A percentile compares a stretch with the other conserved stretches of the same genome.
Evolutionary conservation across 2,329 filamentous ascomycete genomes (phyloP).

Genomic region (Verticillium nonalfalfae): DNA sequence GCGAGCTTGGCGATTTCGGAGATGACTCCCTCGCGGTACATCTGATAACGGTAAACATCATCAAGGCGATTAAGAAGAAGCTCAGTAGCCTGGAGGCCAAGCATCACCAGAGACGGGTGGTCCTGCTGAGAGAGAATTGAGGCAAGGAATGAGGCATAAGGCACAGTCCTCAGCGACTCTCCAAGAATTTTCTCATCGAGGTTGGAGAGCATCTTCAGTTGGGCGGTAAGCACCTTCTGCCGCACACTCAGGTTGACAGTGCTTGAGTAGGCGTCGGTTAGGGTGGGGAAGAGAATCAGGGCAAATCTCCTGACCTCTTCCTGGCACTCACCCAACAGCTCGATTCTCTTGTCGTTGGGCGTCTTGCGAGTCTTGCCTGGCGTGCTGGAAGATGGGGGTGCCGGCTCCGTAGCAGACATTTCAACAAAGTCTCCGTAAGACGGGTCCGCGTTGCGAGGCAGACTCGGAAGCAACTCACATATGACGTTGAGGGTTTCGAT

Average conservation of each 20-base stretch:
- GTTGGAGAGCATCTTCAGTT: conserved; percentile 96
- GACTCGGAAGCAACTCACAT: conserved; percentile 80
- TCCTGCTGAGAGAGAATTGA: conserved; percentile 95
- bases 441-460: conserved; percentile 50
- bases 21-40: conserved; percentile 95
- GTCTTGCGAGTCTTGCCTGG: conserved; percentile 40
- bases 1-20: conserved; percentile 82
- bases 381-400: conserved; percentile 30
- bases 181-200: conserved; percentile 79
- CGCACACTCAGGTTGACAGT: conserved; percentile 93
- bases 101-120: conserved; percentile 78
- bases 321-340: conserved; percentile 76
- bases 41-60: conserved; percentile 87
- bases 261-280: conserved; percentile 95
- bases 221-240: conserved; percentile 91
- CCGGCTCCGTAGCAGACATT: conserved; percentile 30
- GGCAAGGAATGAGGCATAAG: conserved; percentile 92
- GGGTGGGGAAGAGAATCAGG: conserved; percentile 84
- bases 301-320: conserved; percentile 85
- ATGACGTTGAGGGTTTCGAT: conserved; percentile 97
- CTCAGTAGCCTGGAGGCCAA: conserved; percentile 83
- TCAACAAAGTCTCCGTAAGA: conserved; percentile 36
- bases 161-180: conserved; percentile 79
- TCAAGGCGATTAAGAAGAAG: conserved; percentile 79
- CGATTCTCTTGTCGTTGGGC: conserved; percentile 73